A percentile compares a stretch with the other conserved stretches of the same genome.
These are phyloP conservation scores for Hypholoma sublateritium DNA, from an alignment of 768 basidiomycete genomes.

Conservation along the genomic window DNA sequence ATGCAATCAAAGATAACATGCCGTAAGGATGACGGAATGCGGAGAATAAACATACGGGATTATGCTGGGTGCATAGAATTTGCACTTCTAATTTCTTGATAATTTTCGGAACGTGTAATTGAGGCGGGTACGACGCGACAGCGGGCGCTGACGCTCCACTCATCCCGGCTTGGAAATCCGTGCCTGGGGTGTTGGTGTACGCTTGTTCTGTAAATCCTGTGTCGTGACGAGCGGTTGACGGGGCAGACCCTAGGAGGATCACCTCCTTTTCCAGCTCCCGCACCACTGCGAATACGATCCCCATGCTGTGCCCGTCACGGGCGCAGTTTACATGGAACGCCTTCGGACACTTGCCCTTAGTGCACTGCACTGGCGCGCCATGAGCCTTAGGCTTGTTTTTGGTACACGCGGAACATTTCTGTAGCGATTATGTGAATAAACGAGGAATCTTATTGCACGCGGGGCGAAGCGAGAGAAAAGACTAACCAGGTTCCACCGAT, in stretches of 20 bases:
- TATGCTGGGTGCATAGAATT: constrained; percentile 84
- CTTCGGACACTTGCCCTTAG: constrained; percentile 90
- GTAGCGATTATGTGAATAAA: background rate
- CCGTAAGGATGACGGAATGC: background rate
- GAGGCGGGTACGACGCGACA: constrained; percentile 8
- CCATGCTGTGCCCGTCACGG: constrained; percentile 46
- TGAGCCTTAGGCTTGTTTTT: constrained; percentile 65
- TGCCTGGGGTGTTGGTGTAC: background rate
- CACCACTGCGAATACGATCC: constrained; percentile 61
- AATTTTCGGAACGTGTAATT: constrained; percentile 51
- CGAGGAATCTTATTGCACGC: background rate
- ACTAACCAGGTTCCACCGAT: constrained; percentile 89
- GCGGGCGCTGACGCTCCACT: constrained; percentile 6
- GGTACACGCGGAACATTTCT: constrained; percentile 93
- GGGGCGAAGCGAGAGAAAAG: background rate
- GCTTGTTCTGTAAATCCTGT: background rate
- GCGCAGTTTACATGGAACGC: constrained; percentile 96
- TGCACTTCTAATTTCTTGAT: constrained; percentile 77
- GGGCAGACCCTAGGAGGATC: constrained; percentile 50
- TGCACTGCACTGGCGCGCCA: constrained; percentile 88
- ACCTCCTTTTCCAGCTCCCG: constrained; percentile 82
- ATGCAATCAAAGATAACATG: constrained; percentile 1
- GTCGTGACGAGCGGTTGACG: constrained; percentile 6
- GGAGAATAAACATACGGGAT: constrained; percentile 63
- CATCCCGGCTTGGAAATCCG: background rate